Conservation (phyloP, 345 rosid species). For the Boechera divaricarpa region DNA sequence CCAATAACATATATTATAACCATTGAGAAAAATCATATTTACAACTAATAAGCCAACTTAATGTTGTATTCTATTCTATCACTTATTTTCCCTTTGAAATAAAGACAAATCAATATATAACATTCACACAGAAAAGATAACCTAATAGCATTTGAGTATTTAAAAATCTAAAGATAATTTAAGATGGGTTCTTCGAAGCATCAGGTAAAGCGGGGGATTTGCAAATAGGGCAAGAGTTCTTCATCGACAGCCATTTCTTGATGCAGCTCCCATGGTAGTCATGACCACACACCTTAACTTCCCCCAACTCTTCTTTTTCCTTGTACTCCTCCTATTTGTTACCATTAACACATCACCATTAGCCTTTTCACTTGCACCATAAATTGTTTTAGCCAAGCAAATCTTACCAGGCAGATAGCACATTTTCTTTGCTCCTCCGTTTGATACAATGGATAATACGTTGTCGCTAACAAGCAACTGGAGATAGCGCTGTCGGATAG, state of each 20-base stretch:
- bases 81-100: neutral
- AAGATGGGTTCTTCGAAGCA: conserved; percentile 6
- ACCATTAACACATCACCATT: conserved; percentile 17
- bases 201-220: conserved; percentile 65
- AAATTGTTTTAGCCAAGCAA: neutral
- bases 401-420: conserved; percentile 84
- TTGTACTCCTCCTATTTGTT: conserved; percentile 73
- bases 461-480: conserved; percentile 60
- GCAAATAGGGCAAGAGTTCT: conserved; percentile 89
- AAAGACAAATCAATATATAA: conserved; percentile 11
- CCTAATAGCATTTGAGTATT: neutral
- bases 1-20: conserved; percentile 7
- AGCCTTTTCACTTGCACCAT: conserved; percentile 4
- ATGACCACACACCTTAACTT: conserved; percentile 66
- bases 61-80: conserved; percentile 10
- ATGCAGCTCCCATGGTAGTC: conserved; percentile 78
- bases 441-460: conserved; percentile 48
- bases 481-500: conserved; percentile 64
- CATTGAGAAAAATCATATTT: conserved; percentile 13
- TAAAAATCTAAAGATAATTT: neutral
- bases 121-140: conserved; percentile 3
- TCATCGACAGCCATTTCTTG: conserved; percentile 85
- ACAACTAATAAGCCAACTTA: conserved; percentile 2
- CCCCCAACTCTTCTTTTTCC: conserved; percentile 63
- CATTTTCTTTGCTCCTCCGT: conserved; percentile 63